Evolutionary conservation across 306 rosid species (phyloP), one percentile per base, ranked within the genome.

Genomic region (Quercus variabilis): DNA sequence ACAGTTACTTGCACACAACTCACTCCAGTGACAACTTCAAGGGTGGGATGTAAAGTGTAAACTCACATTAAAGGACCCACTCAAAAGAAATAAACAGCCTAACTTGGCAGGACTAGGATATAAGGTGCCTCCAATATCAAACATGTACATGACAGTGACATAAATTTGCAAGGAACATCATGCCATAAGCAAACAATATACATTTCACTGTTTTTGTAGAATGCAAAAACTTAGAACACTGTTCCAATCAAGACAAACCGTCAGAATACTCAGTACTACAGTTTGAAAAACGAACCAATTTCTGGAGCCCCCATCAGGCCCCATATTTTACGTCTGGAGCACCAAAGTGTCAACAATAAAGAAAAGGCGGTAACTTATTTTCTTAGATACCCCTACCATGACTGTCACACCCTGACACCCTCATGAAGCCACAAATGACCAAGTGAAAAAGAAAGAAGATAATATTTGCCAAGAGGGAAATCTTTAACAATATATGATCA

Each of bases 141-240:
- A 80, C 82, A 83, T 38, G 77, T 49, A 82, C 55, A 83, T 79
- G 73, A 74, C 82, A 80, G 62, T 73, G 87, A 76, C 83, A 79
- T 60, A 75, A 58, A 82, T 79, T 77, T 65, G 49, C 33, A 77
- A 77, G 83, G 87, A 77, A 82, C 80, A 69, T 71, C 80, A 69
- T 67, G 77, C 79, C 80, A 68, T 82, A 54, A 58, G 82, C 89
- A 73, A 90, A 83, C 82, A 74, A 71, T 88, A 76, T 78, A 30
- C 31, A 41, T 83, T 70, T 69, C 81, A 85, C 93, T 89, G 94
- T 89, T 85, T 17, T 57, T 68, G 62, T 0, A 57, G 83, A 94
- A 89, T 86, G 97, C 97, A 88, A 86, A 78, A 80, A 81, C 69
- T 79, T 79, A 86, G 76, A 78, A 67, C 64, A 74, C 79, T 78